These are phyloP conservation scores for Annulohypoxylon nitens DNA, from an alignment of 495 filamentous ascomycete genomes.

Conservation along the genomic window DNA sequence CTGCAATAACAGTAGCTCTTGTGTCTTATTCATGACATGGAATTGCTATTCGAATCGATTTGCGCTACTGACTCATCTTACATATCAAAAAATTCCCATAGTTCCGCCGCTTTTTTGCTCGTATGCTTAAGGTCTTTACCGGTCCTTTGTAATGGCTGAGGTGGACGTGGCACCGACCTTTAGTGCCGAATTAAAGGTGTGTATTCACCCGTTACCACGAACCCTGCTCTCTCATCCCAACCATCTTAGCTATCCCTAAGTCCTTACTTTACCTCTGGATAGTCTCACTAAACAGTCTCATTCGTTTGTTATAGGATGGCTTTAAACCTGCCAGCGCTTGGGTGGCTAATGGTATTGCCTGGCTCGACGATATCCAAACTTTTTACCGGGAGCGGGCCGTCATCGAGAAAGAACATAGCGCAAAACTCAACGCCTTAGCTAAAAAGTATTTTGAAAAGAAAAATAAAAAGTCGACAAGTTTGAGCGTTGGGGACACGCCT, in stretches of 20 bases:
- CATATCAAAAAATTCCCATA: slow-evolving; percentile 23
- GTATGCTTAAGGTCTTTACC: slow-evolving; percentile 40
- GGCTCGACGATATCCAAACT: slow-evolving; percentile 96
- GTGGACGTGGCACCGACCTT: slow-evolving; percentile 81
- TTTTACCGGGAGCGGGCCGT: slow-evolving; percentile 95
- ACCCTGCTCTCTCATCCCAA: background rate
- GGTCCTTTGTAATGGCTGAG: slow-evolving; percentile 73
- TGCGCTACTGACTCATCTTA: slow-evolving; percentile 24
- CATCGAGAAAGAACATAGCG: slow-evolving; percentile 96
- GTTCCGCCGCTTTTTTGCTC: slow-evolving; percentile 21
- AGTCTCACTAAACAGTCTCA: slow-evolving; percentile 35
- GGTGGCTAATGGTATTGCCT: slow-evolving; percentile 88
- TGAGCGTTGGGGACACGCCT: slow-evolving; percentile 96
- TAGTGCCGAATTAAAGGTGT: slow-evolving; percentile 91
- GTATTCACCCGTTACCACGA: slow-evolving; percentile 23
- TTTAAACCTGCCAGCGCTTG: slow-evolving; percentile 95
- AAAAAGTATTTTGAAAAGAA: slow-evolving; percentile 98
- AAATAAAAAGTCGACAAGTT: slow-evolving; percentile 83
- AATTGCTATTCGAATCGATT: slow-evolving; percentile 35
- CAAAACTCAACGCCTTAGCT: slow-evolving; percentile 85
- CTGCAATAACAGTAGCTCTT: slow-evolving; percentile 7
- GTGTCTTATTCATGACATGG: slow-evolving; percentile 45
- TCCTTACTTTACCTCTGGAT: background rate
- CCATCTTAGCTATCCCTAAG: background rate
- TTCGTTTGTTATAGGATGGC: slow-evolving; percentile 73